Percentiles rank a stretch among this genome's conserved stretches.
These are phyloP conservation scores for Curvularia sp. DNA, from an alignment of 2,329 filamentous ascomycete species.

Conservation along the genomic window DNA sequence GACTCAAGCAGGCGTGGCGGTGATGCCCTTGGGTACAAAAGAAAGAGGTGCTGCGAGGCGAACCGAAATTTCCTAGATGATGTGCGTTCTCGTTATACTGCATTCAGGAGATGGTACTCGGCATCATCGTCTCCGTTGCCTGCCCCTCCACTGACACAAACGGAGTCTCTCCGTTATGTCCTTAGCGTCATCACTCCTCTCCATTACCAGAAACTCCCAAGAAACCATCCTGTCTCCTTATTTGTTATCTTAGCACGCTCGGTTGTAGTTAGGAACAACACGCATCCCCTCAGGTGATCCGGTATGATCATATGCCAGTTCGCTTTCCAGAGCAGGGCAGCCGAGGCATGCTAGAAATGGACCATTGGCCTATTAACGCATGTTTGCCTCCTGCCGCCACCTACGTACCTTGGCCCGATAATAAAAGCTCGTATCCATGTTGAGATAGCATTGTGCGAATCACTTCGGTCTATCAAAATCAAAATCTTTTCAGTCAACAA, in stretches of 20 bases:
- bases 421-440: too few species aligned
- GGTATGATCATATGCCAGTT: not conserved
- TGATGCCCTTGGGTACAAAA: not conserved
- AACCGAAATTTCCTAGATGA: not conserved
- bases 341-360: not conserved
- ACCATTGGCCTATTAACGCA: not conserved
- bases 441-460: too few species aligned
- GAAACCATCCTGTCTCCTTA: not conserved
- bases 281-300: not conserved
- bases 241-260: not conserved
- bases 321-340: not conserved
- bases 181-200: not conserved
- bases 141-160: not conserved
- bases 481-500: too few species aligned
- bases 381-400: too few species aligned
- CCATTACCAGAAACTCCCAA: not conserved
- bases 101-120: not conserved
- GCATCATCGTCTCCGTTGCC: not conserved
- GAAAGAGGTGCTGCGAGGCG: not conserved
- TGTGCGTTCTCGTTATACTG: not conserved
- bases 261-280: not conserved
- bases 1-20: not conserved
- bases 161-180: not conserved
- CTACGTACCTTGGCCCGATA: too few species aligned
- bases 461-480: too few species aligned